Percentiles rank a stretch among this genome's conserved stretches.
Conservation (phyloP, 768 basidiomycete genomes). For the Auricularia sp. region DNA sequence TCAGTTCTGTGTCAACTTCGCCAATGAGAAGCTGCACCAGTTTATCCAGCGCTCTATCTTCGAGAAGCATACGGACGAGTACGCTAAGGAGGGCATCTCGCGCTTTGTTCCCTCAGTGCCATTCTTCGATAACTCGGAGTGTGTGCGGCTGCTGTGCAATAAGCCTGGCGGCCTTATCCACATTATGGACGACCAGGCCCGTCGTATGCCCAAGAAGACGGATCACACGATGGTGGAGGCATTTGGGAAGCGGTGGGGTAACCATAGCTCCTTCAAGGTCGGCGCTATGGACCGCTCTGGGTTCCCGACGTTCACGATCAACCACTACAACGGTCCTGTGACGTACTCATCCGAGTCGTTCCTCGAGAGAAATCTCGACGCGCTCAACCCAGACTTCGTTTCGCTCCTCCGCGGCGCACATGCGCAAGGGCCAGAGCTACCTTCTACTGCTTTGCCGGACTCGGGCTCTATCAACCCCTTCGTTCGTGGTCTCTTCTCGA, state of each 20-base stretch:
- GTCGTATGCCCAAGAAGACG: conserved; percentile 78
- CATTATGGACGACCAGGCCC: conserved; percentile 96
- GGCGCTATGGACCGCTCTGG: conserved; percentile 67
- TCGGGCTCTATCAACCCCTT: conserved; percentile 84
- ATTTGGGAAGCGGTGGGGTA: conserved; percentile 88
- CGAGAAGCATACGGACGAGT: conserved; percentile 74
- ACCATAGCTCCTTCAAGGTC: conserved; percentile 84
- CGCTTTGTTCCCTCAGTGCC: conserved; percentile 56
- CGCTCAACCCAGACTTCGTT: conserved; percentile 88
- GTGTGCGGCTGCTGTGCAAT: conserved; percentile 75
- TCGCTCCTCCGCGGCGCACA: conserved; percentile 56
- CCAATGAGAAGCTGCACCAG: conserved; percentile 82
- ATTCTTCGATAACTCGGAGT: conserved; percentile 88
- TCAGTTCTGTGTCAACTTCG: conserved; percentile 93
- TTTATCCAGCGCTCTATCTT: conserved; percentile 75
- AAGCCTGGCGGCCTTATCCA: conserved; percentile 85
- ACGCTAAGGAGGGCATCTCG: conserved; percentile 70
- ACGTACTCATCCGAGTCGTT: conserved; percentile 88
- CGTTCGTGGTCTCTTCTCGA: conserved; percentile 80
- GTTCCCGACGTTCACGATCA: conserved; percentile 79
- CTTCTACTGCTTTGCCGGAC: conserved; percentile 16
- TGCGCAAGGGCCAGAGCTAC: not conserved
- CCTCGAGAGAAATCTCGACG: conserved; percentile 79
- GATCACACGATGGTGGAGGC: conserved; percentile 93
- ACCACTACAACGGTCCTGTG: conserved; percentile 84